Percentiles rank a stretch among this genome's conserved stretches.
Conservation (phyloP, 306 rosid genomes). For the Oemleria cerasiformis region DNA sequence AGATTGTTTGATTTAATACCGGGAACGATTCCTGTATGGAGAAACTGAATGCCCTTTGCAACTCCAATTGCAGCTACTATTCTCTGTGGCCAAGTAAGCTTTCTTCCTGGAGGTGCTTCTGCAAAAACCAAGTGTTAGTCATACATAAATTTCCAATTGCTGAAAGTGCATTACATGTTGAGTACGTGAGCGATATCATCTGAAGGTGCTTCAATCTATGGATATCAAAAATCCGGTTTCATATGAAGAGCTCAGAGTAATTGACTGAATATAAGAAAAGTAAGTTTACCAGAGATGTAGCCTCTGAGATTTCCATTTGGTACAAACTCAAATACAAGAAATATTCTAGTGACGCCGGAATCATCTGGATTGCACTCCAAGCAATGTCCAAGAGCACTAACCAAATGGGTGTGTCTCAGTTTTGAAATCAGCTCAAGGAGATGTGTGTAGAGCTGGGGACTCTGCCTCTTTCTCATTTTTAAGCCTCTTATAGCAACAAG, state of each 20-base stretch:
- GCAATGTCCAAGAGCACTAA: constrained; percentile 92
- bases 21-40: constrained; percentile 93
- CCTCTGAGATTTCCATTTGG: constrained; percentile 62
- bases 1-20: constrained; percentile 74
- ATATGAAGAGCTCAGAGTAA: background rate
- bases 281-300: constrained; percentile 65
- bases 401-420: constrained; percentile 76
- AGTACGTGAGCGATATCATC: background rate
- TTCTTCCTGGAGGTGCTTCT: constrained; percentile 50
- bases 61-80: constrained; percentile 81
- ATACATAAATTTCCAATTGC: background rate
- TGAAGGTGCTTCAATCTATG: background rate
- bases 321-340: constrained; percentile 69
- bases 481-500: constrained; percentile 57
- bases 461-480: constrained; percentile 60
- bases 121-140: constrained; percentile 32
- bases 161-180: background rate
- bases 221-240: background rate
- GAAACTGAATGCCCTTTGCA: constrained; percentile 81
- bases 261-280: constrained; percentile 2
- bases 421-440: constrained; percentile 78
- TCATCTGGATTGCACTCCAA: constrained; percentile 69
- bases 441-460: constrained; percentile 60
- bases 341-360: constrained; percentile 55
- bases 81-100: constrained; percentile 81